phyloP scores from a whole-genome alignment of 2,329 filamentous ascomycete species.

The Samsoniella hepiali region DNA sequence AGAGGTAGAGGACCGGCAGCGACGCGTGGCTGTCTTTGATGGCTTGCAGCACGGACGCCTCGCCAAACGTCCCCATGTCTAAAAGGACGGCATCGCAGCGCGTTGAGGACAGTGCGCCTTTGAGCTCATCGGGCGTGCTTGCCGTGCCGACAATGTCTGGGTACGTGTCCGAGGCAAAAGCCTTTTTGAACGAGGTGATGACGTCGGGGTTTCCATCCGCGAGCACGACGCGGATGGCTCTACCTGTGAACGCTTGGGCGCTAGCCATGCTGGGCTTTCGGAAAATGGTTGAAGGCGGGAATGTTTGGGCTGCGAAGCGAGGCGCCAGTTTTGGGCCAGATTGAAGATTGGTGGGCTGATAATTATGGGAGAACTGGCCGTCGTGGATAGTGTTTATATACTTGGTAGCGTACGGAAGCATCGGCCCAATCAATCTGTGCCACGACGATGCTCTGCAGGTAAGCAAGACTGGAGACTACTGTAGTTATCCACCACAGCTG shows the following conservation, averaged over 20 bases:
- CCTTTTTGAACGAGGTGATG: conserved; percentile 1
- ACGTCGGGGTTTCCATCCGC: conserved; percentile 2
- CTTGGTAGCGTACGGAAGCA: too few relatives aligned
- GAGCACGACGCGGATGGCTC: conserved; percentile 1
- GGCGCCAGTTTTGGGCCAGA: too few relatives aligned
- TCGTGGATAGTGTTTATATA: not conserved
- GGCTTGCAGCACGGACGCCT: conserved; percentile 1
- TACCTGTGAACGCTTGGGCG: not conserved
- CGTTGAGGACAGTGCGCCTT: not conserved
- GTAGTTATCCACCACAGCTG: too few relatives aligned
- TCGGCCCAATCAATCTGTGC: too few relatives aligned
- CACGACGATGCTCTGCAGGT: too few relatives aligned
- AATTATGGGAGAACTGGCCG: too few relatives aligned
- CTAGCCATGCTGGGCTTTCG: conserved; percentile 36
- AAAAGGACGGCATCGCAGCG: conserved; percentile 10
- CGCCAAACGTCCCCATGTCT: conserved; percentile 1
- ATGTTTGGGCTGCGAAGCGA: too few relatives aligned
- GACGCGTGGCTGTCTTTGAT: not conserved
- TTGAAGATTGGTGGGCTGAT: too few relatives aligned
- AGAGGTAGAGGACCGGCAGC: conserved; percentile 6
- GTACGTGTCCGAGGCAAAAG: not conserved
- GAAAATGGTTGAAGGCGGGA: too few relatives aligned
- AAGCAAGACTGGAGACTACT: too few relatives aligned
- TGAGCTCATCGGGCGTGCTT: not conserved
- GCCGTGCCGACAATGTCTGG: conserved; percentile 5